phyloP scores from a whole-genome alignment of 2,329 filamentous ascomycete genomes.

The Immersiporthe knoxdaviesiana region DNA sequence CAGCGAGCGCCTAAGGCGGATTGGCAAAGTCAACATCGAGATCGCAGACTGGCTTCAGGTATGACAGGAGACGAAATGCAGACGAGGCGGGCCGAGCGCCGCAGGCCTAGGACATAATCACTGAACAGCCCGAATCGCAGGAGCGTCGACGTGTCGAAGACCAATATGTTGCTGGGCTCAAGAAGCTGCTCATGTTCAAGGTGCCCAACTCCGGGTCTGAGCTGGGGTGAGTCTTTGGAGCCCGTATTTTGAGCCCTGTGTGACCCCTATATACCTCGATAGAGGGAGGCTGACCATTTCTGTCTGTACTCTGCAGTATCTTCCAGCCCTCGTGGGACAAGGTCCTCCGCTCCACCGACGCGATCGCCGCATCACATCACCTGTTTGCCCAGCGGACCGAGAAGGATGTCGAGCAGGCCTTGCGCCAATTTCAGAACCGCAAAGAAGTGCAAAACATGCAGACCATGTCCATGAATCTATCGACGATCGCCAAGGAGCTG shows the following conservation, averaged over 20 bases:
- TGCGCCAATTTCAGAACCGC: conserved; percentile 73
- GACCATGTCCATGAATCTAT: conserved; percentile 80
- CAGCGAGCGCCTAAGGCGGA: conserved; percentile 84
- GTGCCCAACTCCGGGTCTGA: conserved; percentile 77
- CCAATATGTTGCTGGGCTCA: conserved; percentile 79
- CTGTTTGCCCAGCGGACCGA: conserved; percentile 81
- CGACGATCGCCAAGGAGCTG: conserved; percentile 80
- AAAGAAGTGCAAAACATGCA: conserved; percentile 82
- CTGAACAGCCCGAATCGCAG: conserved; percentile 51
- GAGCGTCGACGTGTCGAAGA: conserved; percentile 93
- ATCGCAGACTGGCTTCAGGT: conserved; percentile 98
- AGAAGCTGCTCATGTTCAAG: conserved; percentile 76
- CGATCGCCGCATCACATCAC: conserved; percentile 82
- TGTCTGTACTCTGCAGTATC: conserved; percentile 58
- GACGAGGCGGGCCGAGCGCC: too few species aligned
- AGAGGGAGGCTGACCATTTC: conserved; percentile 12
- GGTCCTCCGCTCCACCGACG: conserved; percentile 78
- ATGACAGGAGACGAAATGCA: conserved; percentile 39
- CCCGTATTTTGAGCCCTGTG: neutral
- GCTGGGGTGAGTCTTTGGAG: conserved; percentile 71
- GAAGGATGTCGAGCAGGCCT: conserved; percentile 80
- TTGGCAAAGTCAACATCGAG: conserved; percentile 82
- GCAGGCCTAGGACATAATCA: neutral
- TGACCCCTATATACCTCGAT: too few species aligned
- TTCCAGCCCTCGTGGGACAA: conserved; percentile 91